Evolutionary conservation across 805 yeast genomes (phyloP).

Genomic region (Candida arabinofermentans): DNA sequence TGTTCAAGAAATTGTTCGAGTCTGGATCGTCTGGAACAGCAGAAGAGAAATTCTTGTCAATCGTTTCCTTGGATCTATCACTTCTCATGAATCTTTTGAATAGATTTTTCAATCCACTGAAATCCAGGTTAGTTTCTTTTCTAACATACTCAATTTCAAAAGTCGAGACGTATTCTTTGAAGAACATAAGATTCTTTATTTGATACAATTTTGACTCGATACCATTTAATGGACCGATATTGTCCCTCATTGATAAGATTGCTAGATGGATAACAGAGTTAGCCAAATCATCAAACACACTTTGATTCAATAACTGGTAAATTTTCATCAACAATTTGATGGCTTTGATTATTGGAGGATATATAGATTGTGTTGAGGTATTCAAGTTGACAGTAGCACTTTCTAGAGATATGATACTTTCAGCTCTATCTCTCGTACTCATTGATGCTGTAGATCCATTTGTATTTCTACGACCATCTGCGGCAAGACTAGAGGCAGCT

Average conservation of each 20-base stretch:
- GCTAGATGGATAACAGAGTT: constrained; percentile 82
- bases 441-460: background rate
- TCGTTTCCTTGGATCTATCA: constrained; percentile 15
- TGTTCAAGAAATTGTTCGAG: constrained; percentile 16
- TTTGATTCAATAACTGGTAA: constrained; percentile 72
- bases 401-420: constrained; percentile 11
- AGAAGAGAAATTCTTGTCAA: constrained; percentile 19
- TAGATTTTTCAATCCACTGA: constrained; percentile 62
- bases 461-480: constrained; percentile 1
- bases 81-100: constrained; percentile 33
- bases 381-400: constrained; percentile 4
- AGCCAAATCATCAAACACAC: constrained; percentile 84
- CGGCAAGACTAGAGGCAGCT: background rate
- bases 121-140: constrained; percentile 73
- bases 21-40: constrained; percentile 8
- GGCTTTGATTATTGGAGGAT: constrained; percentile 70
- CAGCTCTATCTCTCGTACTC: constrained; percentile 6
- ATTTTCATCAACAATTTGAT: constrained; percentile 69
- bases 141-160: constrained; percentile 78
- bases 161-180: constrained; percentile 62
- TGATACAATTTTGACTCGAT: constrained; percentile 62
- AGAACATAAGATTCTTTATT: constrained; percentile 64
- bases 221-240: constrained; percentile 47
- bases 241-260: constrained; percentile 54
- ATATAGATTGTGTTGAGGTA: constrained; percentile 28